A percentile compares a stretch with the other conserved stretches of the same genome.
phyloP scores from a whole-genome alignment of 306 rosid genomes.

The Acacia acuminata region DNA sequence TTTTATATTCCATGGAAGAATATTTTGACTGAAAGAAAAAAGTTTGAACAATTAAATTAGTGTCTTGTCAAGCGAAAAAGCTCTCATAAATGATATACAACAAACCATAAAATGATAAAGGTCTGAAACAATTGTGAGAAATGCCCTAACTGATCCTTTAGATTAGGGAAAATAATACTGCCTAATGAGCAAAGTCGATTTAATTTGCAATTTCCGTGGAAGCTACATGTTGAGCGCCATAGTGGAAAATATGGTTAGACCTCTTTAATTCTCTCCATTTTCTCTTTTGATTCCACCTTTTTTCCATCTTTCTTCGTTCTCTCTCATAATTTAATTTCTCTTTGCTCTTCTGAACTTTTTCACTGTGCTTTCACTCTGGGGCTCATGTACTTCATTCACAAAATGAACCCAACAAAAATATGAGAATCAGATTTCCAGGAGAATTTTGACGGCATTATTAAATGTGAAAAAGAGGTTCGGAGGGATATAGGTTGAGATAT shows the following conservation, averaged over 20 bases:
- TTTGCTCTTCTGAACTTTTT: slow-evolving; percentile 5
- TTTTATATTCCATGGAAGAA: neutral
- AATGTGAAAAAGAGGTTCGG: neutral
- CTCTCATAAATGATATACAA: neutral
- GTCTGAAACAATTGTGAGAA: neutral
- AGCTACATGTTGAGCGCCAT: slow-evolving; percentile 1
- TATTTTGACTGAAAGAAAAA: neutral
- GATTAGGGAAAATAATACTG: neutral
- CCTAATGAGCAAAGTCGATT: slow-evolving; percentile 5
- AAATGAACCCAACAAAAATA: slow-evolving; percentile 15
- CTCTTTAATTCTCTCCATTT: neutral
- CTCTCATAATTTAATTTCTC: neutral
- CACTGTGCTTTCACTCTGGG: neutral
- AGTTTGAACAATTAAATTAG: no score
- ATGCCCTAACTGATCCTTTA: slow-evolving; percentile 23
- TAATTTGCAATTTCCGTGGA: slow-evolving; percentile 20
- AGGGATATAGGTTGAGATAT: slow-evolving; percentile 24
- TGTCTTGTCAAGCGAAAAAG: neutral
- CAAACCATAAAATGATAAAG: neutral
- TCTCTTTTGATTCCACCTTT: neutral
- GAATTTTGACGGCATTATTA: neutral
- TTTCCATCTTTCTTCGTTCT: neutral
- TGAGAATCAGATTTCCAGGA: slow-evolving; percentile 22
- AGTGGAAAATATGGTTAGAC: neutral
- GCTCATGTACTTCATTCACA: neutral